Conservation (phyloP, 2,329 filamentous ascomycete species). For the Allantophomopsis lycopodina region DNA sequence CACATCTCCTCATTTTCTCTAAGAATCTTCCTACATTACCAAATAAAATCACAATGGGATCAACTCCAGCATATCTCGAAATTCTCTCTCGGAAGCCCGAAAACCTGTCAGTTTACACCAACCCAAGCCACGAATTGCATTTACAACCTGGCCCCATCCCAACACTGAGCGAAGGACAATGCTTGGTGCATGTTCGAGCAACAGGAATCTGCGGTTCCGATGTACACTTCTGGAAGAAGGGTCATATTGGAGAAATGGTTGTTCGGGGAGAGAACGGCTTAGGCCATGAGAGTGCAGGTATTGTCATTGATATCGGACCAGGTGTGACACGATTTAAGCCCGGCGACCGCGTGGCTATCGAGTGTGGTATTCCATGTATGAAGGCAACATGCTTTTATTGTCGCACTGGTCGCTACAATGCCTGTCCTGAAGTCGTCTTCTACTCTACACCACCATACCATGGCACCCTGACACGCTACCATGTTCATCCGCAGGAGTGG, state of each 20-base stretch:
- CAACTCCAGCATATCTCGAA: too few species aligned
- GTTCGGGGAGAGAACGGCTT: constrained; percentile 15
- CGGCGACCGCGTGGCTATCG: constrained; percentile 21
- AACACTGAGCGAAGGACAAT: background rate
- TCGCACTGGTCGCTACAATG: constrained; percentile 21
- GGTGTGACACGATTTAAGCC: constrained; percentile 11
- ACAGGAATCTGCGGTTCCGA: constrained; percentile 51
- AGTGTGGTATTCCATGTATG: constrained; percentile 21
- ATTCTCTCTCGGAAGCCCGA: too few species aligned
- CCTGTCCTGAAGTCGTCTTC: constrained; percentile 23
- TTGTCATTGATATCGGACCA: constrained; percentile 14
- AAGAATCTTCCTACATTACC: too few species aligned
- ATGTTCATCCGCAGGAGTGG: constrained; percentile 19
- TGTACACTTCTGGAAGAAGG: constrained; percentile 25
- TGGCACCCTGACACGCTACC: constrained; percentile 21
- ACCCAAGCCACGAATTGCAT: constrained; percentile 81
- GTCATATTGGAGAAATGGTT: constrained; percentile 19
- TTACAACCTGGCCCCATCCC: constrained; percentile 23
- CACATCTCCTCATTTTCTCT: too few species aligned
- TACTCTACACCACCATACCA: constrained; percentile 21
- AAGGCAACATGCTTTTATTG: constrained; percentile 17
- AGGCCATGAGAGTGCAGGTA: constrained; percentile 21
- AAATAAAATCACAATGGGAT: too few species aligned
- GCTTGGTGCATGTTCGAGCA: background rate
- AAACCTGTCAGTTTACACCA: constrained; percentile 55